Evolutionary conservation across 2,329 filamentous ascomycete species (phyloP).

Genomic region (Trichophyton schoenleinii): DNA sequence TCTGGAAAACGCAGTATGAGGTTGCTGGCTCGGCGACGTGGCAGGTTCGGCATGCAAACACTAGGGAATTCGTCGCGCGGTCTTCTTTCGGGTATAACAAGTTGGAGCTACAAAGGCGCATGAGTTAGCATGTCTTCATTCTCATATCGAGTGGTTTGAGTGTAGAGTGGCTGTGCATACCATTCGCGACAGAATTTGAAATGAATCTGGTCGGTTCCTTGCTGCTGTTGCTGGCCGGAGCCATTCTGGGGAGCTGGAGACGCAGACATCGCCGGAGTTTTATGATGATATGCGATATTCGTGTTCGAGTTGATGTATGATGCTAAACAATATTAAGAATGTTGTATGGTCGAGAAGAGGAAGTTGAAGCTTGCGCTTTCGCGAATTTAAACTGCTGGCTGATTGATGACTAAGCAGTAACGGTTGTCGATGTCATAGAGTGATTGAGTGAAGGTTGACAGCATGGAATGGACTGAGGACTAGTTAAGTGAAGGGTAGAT

Average conservation of each 20-base stretch:
- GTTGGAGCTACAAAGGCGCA: slow-evolving; percentile 55
- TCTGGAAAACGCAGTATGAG: slow-evolving; percentile 88
- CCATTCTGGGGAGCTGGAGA: slow-evolving; percentile 31
- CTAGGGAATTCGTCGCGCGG: slow-evolving; percentile 64
- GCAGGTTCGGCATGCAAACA: slow-evolving; percentile 94
- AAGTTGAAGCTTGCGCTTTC: background rate
- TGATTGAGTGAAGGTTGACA: too few species aligned
- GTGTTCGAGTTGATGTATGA: too few species aligned
- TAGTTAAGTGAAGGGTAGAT: too few species aligned
- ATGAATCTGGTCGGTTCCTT: slow-evolving; percentile 60
- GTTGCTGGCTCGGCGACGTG: slow-evolving; percentile 77
- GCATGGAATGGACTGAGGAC: too few species aligned
- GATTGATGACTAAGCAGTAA: background rate
- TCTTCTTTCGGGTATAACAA: slow-evolving; percentile 97
- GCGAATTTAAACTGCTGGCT: background rate
- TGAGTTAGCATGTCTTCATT: slow-evolving; percentile 16
- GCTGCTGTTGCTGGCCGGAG: slow-evolving; percentile 25
- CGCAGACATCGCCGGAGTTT: slow-evolving; percentile 25
- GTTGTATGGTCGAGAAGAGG: background rate
- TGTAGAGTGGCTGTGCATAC: slow-evolving; percentile 30
- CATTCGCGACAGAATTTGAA: slow-evolving; percentile 99
- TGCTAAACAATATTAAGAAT: background rate
- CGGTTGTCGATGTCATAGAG: too few species aligned
- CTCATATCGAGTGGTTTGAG: background rate
- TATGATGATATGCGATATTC: background rate